A percentile compares a stretch with the other conserved stretches of the same genome.
phyloP scores from a whole-genome alignment of 1,139 yeast genomes.

The Eremothecium gossypii region DNA sequence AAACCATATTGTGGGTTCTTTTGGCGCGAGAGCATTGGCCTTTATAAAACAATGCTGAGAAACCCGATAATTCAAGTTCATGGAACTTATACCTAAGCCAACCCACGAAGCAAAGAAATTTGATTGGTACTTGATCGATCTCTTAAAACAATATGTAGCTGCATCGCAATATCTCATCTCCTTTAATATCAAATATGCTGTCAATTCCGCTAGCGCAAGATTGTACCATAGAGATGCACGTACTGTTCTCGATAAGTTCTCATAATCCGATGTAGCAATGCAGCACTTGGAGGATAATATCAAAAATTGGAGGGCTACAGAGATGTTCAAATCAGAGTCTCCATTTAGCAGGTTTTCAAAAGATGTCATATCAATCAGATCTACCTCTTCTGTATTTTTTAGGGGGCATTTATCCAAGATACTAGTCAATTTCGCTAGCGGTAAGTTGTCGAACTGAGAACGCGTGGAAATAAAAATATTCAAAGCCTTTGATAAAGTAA shows the following conservation, averaged over 20 bases:
- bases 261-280: conserved; percentile 11
- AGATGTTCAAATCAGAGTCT: conserved; percentile 19
- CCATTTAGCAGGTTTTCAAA: conserved; percentile 40
- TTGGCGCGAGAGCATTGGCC: conserved; percentile 60
- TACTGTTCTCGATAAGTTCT: conserved; percentile 35
- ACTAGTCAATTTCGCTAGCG: conserved; percentile 34
- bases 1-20: conserved; percentile 67
- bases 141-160: conserved; percentile 51
- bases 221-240: conserved; percentile 59
- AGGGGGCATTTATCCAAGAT: conserved; percentile 28
- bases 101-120: conserved; percentile 71
- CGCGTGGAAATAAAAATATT: conserved; percentile 39
- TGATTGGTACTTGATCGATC: conserved; percentile 62
- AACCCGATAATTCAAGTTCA: conserved; percentile 53
- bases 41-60: conserved; percentile 91
- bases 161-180: conserved; percentile 32
- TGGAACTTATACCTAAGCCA: conserved; percentile 65
- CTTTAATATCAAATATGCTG: conserved; percentile 36
- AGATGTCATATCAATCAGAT: conserved; percentile 17
- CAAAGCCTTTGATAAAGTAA: conserved; percentile 39
- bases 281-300: conserved; percentile 26
- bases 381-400: conserved; percentile 13
- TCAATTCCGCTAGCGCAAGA: conserved; percentile 56
- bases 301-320: conserved; percentile 22
- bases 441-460: conserved; percentile 37